Conservation (phyloP, 2,329 filamentous ascomycete species). For the Colletotrichum endophyticum region DNA sequence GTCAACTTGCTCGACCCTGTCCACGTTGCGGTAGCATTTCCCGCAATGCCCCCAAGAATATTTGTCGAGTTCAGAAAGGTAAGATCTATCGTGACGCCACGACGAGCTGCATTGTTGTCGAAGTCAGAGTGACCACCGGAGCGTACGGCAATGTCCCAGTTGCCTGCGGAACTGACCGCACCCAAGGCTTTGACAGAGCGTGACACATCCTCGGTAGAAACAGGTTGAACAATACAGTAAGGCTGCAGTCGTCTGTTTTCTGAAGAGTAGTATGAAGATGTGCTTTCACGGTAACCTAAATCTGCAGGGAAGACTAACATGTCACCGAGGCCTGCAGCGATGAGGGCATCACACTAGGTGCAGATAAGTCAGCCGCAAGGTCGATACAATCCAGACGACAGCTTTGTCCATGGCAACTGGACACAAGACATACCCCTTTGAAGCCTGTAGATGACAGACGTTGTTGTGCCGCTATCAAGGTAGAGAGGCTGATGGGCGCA, state of each 20-base stretch:
- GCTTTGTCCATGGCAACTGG: not conserved
- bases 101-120: conserved; percentile 43
- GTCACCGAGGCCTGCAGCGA: not conserved
- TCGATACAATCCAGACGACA: not conserved
- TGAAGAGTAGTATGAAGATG: conserved; percentile 26
- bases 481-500: not conserved
- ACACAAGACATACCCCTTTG: not conserved
- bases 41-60: conserved; percentile 17
- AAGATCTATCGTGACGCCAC: conserved; percentile 44
- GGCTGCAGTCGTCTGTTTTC: conserved; percentile 23
- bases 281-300: not conserved
- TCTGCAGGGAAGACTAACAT: conserved; percentile 5
- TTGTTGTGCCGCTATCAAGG: not conserved
- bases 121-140: conserved; percentile 52
- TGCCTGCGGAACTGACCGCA: not conserved
- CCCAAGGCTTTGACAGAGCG: conserved; percentile 17
- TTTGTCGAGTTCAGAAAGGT: conserved; percentile 30
- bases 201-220: conserved; percentile 24
- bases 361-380: not conserved
- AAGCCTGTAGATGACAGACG: not conserved
- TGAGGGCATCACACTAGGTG: conserved; percentile 4
- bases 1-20: not conserved
- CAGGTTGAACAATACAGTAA: conserved; percentile 29
- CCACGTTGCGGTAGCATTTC: not conserved
- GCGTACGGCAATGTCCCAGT: conserved; percentile 37